Conservation (phyloP, 225 moss, liverwort and hornwort species). For the Marchantia paleacea region DNA sequence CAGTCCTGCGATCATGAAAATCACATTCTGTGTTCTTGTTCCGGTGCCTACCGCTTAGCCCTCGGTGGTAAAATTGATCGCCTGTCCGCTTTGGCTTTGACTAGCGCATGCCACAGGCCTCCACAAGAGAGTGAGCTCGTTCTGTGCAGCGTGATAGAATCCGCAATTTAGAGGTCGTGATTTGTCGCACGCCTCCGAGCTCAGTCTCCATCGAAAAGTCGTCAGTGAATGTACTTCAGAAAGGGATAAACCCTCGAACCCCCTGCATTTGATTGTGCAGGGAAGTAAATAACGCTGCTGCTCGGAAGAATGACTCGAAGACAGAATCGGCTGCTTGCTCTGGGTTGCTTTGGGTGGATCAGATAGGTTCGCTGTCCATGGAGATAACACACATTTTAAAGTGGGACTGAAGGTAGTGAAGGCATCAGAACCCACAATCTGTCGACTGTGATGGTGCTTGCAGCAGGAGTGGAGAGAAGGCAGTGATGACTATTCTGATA, state of each 20-base stretch:
- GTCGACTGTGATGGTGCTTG: not conserved
- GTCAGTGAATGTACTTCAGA: not conserved
- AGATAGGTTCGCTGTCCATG: not conserved
- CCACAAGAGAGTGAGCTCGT: not conserved
- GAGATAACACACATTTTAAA: not conserved
- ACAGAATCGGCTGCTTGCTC: not conserved
- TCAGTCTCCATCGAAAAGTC: not conserved
- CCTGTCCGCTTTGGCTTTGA: not conserved
- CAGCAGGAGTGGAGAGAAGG: not conserved
- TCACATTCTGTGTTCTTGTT: not conserved
- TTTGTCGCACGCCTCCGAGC: not conserved
- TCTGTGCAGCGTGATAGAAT: not conserved
- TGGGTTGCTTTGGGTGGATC: not conserved
- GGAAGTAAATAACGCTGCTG: not conserved
- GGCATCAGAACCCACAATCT: not conserved
- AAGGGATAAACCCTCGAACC: too few species aligned
- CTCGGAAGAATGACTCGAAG: not conserved
- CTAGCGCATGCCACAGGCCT: not conserved
- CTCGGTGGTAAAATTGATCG: not conserved
- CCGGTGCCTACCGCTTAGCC: not conserved
- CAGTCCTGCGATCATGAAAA: not conserved
- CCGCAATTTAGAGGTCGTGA: constrained; percentile 1
- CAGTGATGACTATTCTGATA: not conserved
- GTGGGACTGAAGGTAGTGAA: not conserved
- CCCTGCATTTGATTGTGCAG: not conserved